phyloP scores from a whole-genome alignment of 805 yeast species.

The Yarrowia sp. region DNA sequence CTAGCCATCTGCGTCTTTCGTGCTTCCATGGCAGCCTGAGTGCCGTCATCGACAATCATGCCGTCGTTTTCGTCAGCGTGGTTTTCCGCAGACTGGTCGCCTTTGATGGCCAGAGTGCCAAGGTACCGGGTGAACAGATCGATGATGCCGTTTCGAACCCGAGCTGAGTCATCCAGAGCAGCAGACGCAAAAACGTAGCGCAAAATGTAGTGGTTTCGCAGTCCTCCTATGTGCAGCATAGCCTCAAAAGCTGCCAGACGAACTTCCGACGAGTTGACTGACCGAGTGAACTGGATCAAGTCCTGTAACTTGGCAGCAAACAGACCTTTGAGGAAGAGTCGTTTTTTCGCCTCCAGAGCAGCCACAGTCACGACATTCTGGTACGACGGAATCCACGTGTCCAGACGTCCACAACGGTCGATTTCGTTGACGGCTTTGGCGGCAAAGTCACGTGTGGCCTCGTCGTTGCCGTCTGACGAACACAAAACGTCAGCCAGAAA shows the following conservation, averaged over 20 bases:
- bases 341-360: constrained; percentile 65
- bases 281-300: constrained; percentile 60
- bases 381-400: constrained; percentile 83
- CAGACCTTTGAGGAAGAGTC: constrained; percentile 63
- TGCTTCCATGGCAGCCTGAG: constrained; percentile 53
- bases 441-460: constrained; percentile 50
- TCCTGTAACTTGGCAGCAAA: constrained; percentile 61
- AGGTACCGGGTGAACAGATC: constrained; percentile 59
- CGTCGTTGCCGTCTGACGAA: constrained; percentile 36
- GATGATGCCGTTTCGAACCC: constrained; percentile 60
- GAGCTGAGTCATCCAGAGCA: constrained; percentile 62
- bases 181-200: constrained; percentile 66
- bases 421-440: constrained; percentile 67
- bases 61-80: constrained; percentile 52
- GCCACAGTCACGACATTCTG: constrained; percentile 61
- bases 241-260: constrained; percentile 75
- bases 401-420: constrained; percentile 77
- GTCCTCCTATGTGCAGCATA: constrained; percentile 74
- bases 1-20: constrained; percentile 73
- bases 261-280: constrained; percentile 58
- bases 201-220: constrained; percentile 67
- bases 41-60: constrained; percentile 64
- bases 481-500: constrained; percentile 51
- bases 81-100: constrained; percentile 49
- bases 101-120: constrained; percentile 71